Evolutionary conservation across 2,329 filamentous ascomycete genomes (phyloP), one percentile per base, ranked within the genome.

Genomic region (Albifimbria verrucaria): DNA sequence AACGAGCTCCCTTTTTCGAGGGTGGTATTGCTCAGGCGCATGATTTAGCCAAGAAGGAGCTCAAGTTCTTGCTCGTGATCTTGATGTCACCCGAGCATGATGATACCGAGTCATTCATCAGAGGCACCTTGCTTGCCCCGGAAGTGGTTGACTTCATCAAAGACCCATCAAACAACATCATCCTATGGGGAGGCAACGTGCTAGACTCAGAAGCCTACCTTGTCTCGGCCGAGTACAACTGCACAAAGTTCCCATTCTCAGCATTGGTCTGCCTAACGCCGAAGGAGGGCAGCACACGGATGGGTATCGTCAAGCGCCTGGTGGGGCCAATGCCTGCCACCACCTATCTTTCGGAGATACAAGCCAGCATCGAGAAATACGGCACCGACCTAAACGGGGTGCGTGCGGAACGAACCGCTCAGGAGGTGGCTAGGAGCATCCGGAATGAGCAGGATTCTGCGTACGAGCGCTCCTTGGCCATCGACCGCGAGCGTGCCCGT

Each of bases 171-270:
- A 92, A 92, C 69, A 89, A 93, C 65, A 82, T 97, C 25, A 77
- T 97, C 32, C 72, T 99, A 3, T 99, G 94, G 94, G 91, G 88
- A 41, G 94, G 94, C 46, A 96, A 92, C 61, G 88, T 97, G 1
- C 84, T 92, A 57, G 94, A 99, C 68, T 88, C 91, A 3, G 94
- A 99, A 73, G 90, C 93, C 5, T 97, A 95, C 70, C 92, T 97
- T 68, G 91, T 97, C 41, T 86, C 92, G n/a, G 81, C 83, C 12
- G 91, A 92, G 45, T 84, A 97, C 57, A 87, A 87, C 61, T 94
- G 90, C 70, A 96, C 90, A 54, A 96, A 95, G 67, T 97, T 94
- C 64, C 94, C 94, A 10, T 97, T 96, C 67, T 86, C 89, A 1
- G 90, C 88, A 15, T 72, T 97, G 3, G 86, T 97, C 24, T 92